Conservation (phyloP, 768 basidiomycete genomes). For the Pilatotrama ljubarskyi region DNA sequence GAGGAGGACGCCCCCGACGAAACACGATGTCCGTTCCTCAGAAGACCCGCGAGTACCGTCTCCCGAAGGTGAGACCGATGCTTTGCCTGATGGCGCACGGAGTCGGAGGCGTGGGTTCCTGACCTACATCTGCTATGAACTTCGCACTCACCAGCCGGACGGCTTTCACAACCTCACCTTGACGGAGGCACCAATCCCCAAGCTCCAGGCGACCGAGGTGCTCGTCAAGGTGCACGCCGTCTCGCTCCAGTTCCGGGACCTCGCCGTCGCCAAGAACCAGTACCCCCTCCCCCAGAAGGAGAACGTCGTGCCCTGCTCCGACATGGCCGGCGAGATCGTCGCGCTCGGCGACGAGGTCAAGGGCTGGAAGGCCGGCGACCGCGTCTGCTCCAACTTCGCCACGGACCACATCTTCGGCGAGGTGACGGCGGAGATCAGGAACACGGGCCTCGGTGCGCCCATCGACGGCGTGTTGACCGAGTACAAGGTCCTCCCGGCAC, state of each 20-base stretch:
- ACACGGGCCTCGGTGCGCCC: constrained; percentile 46
- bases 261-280: constrained; percentile 39
- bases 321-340: constrained; percentile 59
- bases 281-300: constrained; percentile 41
- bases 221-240: constrained; percentile 58
- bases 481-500: constrained; percentile 29
- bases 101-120: neutral
- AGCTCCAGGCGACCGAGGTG: constrained; percentile 48
- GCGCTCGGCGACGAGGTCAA: constrained; percentile 42
- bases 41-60: constrained; percentile 26
- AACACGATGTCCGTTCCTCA: constrained; percentile 20
- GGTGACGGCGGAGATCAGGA: constrained; percentile 34
- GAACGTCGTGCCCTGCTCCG: constrained; percentile 38
- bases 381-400: constrained; percentile 55
- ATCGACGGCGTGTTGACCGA: constrained; percentile 49
- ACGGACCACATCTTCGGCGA: constrained; percentile 51
- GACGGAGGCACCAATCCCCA: constrained; percentile 26
- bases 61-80: constrained; percentile 20
- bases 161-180: constrained; percentile 33
- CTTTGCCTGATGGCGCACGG: neutral
- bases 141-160: constrained; percentile 21
- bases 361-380: constrained; percentile 55
- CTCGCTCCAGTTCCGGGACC: constrained; percentile 56
- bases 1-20: neutral
- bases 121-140: neutral